Conservation (phyloP, 2,329 filamentous ascomycete species). For the Penicillium sclerotiorum region DNA sequence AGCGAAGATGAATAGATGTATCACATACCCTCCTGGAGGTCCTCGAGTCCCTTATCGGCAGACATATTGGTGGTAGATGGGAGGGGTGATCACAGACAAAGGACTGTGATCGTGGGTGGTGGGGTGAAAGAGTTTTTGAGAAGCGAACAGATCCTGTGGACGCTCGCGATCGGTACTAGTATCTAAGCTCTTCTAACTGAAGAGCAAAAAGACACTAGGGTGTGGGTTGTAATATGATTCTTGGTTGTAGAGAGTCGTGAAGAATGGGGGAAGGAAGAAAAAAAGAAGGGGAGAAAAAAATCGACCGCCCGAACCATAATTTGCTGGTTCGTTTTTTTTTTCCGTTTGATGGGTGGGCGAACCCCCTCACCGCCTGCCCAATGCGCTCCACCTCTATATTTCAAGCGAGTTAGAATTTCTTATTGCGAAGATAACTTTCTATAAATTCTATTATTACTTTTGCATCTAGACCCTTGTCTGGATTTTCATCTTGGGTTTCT, state of each 20-base stretch:
- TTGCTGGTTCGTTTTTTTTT: constrained; percentile 30
- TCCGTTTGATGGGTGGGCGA: constrained; percentile 18
- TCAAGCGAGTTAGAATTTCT: constrained; percentile 20
- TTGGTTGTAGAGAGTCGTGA: constrained; percentile 27
- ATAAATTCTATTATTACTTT: constrained; percentile 13
- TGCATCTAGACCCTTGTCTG: not conserved
- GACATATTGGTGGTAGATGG: constrained; percentile 84
- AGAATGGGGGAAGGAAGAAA: constrained; percentile 28
- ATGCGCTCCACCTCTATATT: constrained; percentile 4
- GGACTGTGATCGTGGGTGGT: constrained; percentile 66
- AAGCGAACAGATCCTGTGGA: constrained; percentile 38
- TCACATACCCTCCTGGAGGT: constrained; percentile 88
- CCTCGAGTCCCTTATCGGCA: constrained; percentile 95
- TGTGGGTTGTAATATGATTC: constrained; percentile 16
- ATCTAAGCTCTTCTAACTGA: constrained; percentile 38
- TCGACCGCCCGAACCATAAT: constrained; percentile 22
- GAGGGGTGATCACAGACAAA: constrained; percentile 67
- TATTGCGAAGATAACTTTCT: constrained; percentile 1
- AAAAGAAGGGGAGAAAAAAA: constrained; percentile 29
- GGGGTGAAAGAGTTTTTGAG: constrained; percentile 34
- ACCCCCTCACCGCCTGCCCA: constrained; percentile 18
- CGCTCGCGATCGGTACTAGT: constrained; percentile 34
- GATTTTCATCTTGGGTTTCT: not conserved
- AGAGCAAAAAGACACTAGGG: constrained; percentile 37
- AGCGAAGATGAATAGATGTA: constrained; percentile 5